Conservation (phyloP, 1,284 basidiomycete genomes). For the Tremellales sp. region DNA sequence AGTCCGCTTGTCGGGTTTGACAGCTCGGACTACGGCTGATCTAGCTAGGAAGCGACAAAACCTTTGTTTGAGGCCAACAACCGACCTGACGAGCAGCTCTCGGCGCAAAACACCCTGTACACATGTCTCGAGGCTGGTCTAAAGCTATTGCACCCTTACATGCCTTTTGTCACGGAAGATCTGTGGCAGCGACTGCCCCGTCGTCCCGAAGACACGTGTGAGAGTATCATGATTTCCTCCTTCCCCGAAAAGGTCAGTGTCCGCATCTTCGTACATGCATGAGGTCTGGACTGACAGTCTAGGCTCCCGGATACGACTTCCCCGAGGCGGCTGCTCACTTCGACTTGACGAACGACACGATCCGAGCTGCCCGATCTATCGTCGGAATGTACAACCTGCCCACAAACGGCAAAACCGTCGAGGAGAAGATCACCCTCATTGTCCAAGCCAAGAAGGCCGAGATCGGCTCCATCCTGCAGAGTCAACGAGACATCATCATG, state of each 20-base stretch:
- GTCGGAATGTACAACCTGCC: conserved; percentile 89
- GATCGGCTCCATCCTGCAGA: conserved; percentile 63
- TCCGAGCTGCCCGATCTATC: conserved; percentile 77
- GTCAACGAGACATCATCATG: conserved; percentile 69
- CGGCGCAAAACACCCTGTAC: conserved; percentile 94
- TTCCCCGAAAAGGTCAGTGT: conserved; percentile 73
- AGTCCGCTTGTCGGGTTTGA: conserved; percentile 30
- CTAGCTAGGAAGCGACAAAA: conserved; percentile 85
- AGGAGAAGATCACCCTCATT: conserved; percentile 59
- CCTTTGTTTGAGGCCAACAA: conserved; percentile 83
- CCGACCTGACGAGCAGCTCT: conserved; percentile 60
- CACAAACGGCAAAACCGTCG: conserved; percentile 59
- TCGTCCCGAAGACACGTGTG: conserved; percentile 71
- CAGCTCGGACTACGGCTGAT: neutral
- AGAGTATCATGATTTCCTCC: conserved; percentile 81
- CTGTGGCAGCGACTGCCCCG: conserved; percentile 94
- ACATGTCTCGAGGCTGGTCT: conserved; percentile 89
- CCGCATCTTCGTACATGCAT: neutral
- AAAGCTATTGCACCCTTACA: conserved; percentile 90
- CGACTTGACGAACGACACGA: conserved; percentile 75
- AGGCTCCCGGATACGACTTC: conserved; percentile 57
- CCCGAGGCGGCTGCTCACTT: conserved; percentile 76
- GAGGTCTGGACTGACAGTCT: neutral
- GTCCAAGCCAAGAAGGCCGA: conserved; percentile 66
- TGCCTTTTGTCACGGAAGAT: conserved; percentile 99